Conservation (phyloP, 2,329 filamentous ascomycete genomes). For the Acrocalymma vagum region DNA sequence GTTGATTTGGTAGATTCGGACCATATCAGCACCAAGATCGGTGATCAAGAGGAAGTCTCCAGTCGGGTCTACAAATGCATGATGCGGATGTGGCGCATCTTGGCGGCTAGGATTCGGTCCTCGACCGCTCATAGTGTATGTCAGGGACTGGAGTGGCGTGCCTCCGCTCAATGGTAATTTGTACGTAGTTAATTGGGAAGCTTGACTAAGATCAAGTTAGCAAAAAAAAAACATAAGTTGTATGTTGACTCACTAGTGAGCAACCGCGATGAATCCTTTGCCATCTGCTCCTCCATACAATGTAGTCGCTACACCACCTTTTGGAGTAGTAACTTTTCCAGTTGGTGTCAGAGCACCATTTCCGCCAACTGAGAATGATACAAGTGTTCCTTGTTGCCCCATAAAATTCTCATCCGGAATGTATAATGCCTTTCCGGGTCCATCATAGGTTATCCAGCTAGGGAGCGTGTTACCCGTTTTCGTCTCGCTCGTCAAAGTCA, state of each 20-base stretch:
- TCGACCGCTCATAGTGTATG: slow-evolving; percentile 40
- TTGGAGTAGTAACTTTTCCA: slow-evolving; percentile 33
- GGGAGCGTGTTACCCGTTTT: slow-evolving; percentile 33
- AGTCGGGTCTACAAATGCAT: slow-evolving; percentile 59
- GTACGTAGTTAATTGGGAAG: slow-evolving; percentile 44
- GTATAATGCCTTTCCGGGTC: slow-evolving; percentile 32
- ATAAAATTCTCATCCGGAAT: slow-evolving; percentile 36
- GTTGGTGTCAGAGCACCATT: slow-evolving; percentile 30
- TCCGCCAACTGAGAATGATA: slow-evolving; percentile 32
- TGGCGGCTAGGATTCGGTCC: slow-evolving; percentile 61
- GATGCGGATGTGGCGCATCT: slow-evolving; percentile 64
- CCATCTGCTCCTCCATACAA: slow-evolving; percentile 41
- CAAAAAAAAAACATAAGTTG: neutral
- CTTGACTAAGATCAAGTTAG: slow-evolving; percentile 24
- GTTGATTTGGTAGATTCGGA: slow-evolving; percentile 63
- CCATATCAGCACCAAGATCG: slow-evolving; percentile 64
- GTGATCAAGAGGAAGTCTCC: slow-evolving; percentile 60
- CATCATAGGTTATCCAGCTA: slow-evolving; percentile 42
- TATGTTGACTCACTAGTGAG: slow-evolving; percentile 35
- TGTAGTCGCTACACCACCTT: slow-evolving; percentile 32
- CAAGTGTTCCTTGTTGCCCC: slow-evolving; percentile 20
- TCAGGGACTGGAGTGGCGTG: slow-evolving; percentile 36
- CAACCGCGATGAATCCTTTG: slow-evolving; percentile 38
- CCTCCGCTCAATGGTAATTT: slow-evolving; percentile 42
- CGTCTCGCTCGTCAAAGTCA: slow-evolving; percentile 28